phyloP scores from a whole-genome alignment of 345 rosid species.

The Angophora floribunda region DNA sequence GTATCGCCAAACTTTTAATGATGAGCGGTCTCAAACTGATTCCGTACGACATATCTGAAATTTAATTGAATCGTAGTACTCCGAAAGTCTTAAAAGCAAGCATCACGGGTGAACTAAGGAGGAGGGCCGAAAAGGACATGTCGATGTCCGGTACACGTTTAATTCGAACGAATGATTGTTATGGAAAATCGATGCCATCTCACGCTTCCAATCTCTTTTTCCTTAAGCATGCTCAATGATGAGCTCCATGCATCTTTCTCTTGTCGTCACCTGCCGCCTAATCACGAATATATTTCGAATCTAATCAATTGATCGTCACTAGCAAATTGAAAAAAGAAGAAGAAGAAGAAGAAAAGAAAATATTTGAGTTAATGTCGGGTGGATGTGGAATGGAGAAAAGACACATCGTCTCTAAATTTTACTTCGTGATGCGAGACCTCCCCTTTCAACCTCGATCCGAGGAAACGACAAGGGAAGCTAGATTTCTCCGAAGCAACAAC shows the following conservation, averaged over 20 bases:
- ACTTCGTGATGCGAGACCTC: background rate
- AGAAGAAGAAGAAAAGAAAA: background rate
- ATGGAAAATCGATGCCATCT: background rate
- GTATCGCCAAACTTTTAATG: background rate
- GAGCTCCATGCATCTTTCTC: background rate
- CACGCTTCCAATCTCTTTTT: background rate
- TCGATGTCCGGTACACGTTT: background rate
- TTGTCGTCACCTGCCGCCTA: background rate
- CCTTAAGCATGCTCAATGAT: background rate
- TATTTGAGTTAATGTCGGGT: background rate
- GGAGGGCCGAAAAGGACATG: background rate
- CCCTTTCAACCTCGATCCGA: background rate
- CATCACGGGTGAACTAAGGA: background rate
- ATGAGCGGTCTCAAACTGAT: background rate
- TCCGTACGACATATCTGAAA: background rate
- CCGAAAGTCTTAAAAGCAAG: background rate
- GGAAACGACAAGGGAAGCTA: background rate
- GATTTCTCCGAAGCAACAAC: background rate
- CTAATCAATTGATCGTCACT: background rate
- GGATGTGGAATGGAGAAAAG: background rate
- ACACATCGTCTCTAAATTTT: background rate
- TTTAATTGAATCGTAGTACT: background rate
- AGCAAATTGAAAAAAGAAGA: background rate
- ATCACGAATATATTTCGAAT: background rate
- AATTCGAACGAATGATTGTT: background rate